Evolutionary conservation across 2,329 filamentous ascomycete genomes (phyloP).

Genomic region (Stagonosporopsis tanaceti): DNA sequence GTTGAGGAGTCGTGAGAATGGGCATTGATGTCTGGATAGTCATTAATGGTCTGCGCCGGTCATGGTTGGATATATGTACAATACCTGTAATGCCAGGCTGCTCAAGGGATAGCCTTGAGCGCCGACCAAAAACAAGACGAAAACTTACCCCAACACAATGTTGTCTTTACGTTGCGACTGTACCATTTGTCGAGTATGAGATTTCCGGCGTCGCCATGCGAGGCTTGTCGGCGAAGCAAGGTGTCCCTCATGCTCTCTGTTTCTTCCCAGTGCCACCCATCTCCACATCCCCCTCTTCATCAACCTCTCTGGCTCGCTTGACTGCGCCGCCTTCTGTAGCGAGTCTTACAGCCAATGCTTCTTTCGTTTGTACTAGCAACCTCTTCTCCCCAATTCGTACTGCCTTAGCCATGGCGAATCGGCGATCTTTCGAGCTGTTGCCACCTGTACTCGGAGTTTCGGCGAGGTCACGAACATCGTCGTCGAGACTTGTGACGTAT

Average conservation of each 20-base stretch:
- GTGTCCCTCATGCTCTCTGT: conserved; percentile 27
- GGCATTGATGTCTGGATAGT: conserved; percentile 24
- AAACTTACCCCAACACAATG: conserved; percentile 6
- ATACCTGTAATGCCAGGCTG: conserved; percentile 16
- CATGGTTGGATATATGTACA: conserved; percentile 26
- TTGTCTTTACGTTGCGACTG: neutral
- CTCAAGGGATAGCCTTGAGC: neutral
- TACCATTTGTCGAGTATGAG: neutral
- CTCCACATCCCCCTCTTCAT: conserved; percentile 39
- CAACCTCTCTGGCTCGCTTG: conserved; percentile 37
- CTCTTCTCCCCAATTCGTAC: conserved; percentile 78
- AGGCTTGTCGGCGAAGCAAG: neutral
- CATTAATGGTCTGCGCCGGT: conserved; percentile 21
- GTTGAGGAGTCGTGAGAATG: neutral
- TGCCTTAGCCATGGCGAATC: conserved; percentile 66
- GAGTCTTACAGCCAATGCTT: conserved; percentile 33
- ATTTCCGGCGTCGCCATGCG: neutral
- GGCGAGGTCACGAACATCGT: conserved; percentile 60
- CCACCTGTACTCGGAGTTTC: conserved; percentile 41
- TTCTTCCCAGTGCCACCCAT: conserved; percentile 40
- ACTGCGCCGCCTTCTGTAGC: conserved; percentile 41
- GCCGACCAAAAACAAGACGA: conserved; percentile 2
- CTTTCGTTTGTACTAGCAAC: conserved; percentile 65
- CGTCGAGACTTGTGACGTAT: conserved; percentile 63
- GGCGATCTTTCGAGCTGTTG: conserved; percentile 30